Percentiles rank a stretch among this genome's conserved stretches.
These are phyloP conservation scores for Aphanomyces cochlioides DNA, from an alignment of 352 stramenopile species.

Conservation along the genomic window DNA sequence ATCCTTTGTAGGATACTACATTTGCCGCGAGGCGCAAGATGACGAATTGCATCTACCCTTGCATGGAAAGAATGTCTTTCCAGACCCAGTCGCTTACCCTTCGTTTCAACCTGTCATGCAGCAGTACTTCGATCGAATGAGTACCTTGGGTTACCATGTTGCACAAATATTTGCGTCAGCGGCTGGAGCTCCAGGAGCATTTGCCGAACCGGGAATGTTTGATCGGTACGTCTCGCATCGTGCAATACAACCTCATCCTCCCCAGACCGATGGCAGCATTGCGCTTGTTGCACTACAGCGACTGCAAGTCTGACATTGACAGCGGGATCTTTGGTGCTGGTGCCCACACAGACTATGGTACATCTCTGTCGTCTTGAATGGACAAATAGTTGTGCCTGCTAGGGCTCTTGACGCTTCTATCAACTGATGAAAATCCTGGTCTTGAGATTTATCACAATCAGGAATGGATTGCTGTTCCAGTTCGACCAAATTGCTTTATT, in stretches of 20 bases:
- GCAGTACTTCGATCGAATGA: conserved; percentile 52
- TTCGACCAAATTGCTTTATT: conserved; percentile 37
- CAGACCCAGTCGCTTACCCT: conserved; percentile 41
- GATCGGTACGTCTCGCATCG: conserved; percentile 39
- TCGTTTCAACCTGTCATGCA: conserved; percentile 51
- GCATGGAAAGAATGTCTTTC: conserved; percentile 65
- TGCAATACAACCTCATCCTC: not conserved
- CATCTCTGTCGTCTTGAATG: not conserved
- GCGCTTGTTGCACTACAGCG: conserved; percentile 69
- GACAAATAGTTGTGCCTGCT: not conserved
- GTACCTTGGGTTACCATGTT: conserved; percentile 44
- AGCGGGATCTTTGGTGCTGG: conserved; percentile 67
- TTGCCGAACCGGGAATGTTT: conserved; percentile 53
- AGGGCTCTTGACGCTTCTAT: conserved; percentile 56
- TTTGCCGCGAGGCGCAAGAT: conserved; percentile 57
- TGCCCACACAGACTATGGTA: conserved; percentile 70
- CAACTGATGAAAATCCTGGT: conserved; percentile 51
- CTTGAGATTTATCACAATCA: conserved; percentile 56
- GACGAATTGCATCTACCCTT: conserved; percentile 61
- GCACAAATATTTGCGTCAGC: conserved; percentile 57
- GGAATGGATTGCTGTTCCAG: conserved; percentile 60
- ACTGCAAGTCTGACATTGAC: conserved; percentile 55
- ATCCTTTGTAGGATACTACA: conserved; percentile 48
- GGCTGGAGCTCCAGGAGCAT: conserved; percentile 45
- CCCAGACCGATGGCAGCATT: conserved; percentile 63